These are phyloP conservation scores for Agrostemma githago DNA, from an alignment of 148 eudicot genomes.

Conservation along the genomic window DNA sequence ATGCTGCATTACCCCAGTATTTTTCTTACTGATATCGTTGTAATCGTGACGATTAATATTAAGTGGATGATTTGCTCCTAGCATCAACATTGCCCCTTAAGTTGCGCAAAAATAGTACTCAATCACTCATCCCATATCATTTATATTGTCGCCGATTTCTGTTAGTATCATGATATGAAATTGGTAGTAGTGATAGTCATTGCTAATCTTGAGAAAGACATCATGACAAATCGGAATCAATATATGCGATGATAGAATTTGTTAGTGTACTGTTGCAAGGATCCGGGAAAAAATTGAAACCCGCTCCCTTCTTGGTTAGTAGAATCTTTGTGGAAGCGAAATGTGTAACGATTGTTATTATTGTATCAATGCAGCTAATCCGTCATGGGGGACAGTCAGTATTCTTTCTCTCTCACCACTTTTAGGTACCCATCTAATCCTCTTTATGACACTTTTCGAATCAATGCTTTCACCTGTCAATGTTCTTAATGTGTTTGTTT, in stretches of 20 bases:
- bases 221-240: background rate
- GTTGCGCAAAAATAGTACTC: background rate
- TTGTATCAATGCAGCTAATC: background rate
- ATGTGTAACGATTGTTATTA: background rate
- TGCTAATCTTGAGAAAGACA: background rate
- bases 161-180: background rate
- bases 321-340: background rate
- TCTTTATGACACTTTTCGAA: background rate
- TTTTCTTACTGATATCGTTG: background rate
- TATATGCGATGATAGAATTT: too few species aligned
- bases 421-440: slow-evolving; percentile 48
- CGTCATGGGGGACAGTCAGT: slow-evolving; percentile 91
- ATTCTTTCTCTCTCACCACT: slow-evolving; percentile 96
- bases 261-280: too few species aligned
- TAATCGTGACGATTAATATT: background rate
- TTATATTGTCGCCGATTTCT: background rate
- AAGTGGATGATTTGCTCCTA: background rate
- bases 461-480: background rate
- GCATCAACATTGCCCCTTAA: background rate
- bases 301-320: background rate
- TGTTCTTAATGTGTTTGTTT: background rate
- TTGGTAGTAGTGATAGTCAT: background rate
- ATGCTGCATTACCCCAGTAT: too few species aligned
- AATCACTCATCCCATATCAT: too few species aligned
- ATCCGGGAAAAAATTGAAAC: background rate